Conservation (phyloP, 441 rosid species). For the Pelargonium myrrhifolium region DNA sequence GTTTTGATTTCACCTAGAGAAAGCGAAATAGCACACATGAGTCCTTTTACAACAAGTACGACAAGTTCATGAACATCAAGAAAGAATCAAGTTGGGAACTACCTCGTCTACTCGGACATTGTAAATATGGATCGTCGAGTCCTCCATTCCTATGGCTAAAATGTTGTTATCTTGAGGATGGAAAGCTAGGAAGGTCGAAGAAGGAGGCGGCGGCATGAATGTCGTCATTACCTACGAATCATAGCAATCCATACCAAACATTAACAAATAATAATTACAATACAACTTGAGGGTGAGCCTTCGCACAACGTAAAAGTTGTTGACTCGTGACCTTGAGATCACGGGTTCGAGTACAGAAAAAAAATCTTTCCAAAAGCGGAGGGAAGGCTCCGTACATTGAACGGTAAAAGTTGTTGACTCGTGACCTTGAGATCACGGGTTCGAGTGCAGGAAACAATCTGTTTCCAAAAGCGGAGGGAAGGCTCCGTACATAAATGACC, state of each 20-base stretch:
- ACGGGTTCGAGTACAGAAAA: too few species aligned
- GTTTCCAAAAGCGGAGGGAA: too few species aligned
- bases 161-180: constrained; percentile 89
- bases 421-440: too few species aligned
- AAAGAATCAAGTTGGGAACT: constrained; percentile 16
- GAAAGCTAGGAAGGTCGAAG: constrained; percentile 85
- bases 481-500: too few species aligned
- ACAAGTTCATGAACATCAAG: background rate
- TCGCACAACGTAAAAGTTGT: background rate
- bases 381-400: too few species aligned
- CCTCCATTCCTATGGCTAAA: constrained; percentile 94
- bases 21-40: constrained; percentile 14
- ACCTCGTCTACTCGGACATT: constrained; percentile 91
- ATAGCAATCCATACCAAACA: constrained; percentile 9
- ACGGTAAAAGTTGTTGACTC: background rate
- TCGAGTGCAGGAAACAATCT: too few species aligned
- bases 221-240: constrained; percentile 77
- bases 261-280: background rate
- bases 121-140: constrained; percentile 81
- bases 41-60: constrained; percentile 3
- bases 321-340: too few species aligned
- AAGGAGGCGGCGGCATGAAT: constrained; percentile 80
- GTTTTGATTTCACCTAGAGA: constrained; percentile 70
- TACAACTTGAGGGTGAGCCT: too few species aligned
- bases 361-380: too few species aligned